phyloP scores from a whole-genome alignment of 148 eudicot genomes.

The Camellia lanceoleosa region DNA sequence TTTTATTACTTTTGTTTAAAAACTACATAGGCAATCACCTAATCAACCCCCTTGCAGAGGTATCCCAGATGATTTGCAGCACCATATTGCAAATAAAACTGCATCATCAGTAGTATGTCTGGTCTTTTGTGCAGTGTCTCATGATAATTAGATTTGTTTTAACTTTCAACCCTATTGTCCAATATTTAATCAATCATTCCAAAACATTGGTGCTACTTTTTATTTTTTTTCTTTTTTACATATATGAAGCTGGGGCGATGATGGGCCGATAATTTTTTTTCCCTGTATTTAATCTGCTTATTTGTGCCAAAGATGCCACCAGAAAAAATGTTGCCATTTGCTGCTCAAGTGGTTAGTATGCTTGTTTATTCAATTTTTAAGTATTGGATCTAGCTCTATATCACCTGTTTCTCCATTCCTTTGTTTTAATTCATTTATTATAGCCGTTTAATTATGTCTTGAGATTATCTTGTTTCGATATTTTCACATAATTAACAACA shows the following conservation, averaged over 20 bases:
- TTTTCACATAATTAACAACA: no score
- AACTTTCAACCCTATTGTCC: neutral
- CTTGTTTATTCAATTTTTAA: neutral
- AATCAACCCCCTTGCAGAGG: no score
- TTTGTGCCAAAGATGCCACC: slow-evolving; percentile 81
- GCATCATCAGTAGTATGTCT: neutral
- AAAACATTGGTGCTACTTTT: neutral
- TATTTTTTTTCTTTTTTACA: neutral
- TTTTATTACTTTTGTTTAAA: neutral
- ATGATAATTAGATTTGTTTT: neutral
- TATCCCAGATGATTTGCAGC: neutral
- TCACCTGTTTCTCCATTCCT: no score
- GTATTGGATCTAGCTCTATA: neutral
- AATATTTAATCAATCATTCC: neutral
- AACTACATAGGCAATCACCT: neutral
- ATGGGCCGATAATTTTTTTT: neutral
- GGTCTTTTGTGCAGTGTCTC: neutral
- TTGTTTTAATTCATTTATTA: no score
- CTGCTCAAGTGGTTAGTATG: slow-evolving; percentile 79
- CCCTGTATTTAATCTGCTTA: slow-evolving; percentile 21
- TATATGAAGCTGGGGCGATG: neutral
- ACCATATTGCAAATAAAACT: neutral
- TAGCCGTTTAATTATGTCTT: no score
- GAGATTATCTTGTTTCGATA: no score
- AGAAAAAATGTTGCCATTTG: slow-evolving; percentile 89